Percentiles rank a stretch among this genome's conserved stretches.
phyloP scores from a whole-genome alignment of 179 eudicot genomes.

The Drosera spatulata region DNA sequence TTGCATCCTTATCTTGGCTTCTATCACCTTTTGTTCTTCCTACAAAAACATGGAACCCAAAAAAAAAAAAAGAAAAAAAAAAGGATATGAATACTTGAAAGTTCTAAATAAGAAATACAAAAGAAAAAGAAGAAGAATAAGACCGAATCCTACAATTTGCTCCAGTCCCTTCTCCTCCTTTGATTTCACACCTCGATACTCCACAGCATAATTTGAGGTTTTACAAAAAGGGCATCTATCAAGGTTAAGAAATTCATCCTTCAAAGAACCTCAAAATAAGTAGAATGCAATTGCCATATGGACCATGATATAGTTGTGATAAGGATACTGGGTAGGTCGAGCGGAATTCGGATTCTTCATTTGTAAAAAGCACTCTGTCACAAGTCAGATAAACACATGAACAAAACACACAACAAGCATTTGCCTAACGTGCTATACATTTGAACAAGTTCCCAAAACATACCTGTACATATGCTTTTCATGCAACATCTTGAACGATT shows the following conservation, averaged over 20 bases:
- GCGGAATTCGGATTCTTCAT: constrained; percentile 97
- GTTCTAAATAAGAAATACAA: neutral
- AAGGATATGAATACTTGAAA: neutral
- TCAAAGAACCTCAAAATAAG: constrained; percentile 7
- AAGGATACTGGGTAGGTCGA: constrained; percentile 98
- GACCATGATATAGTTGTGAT: neutral
- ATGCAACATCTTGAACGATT: constrained; percentile 95
- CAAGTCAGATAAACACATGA: constrained; percentile 6
- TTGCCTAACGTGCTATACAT: neutral
- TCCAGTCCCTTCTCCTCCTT: constrained; percentile 91
- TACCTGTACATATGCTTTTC: constrained; percentile 99
- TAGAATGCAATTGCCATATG: neutral
- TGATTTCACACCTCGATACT: constrained; percentile 85
- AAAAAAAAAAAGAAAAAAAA: constrained; percentile 1
- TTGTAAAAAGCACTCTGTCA: constrained; percentile 92
- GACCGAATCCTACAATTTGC: constrained; percentile 67
- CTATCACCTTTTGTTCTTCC: constrained; percentile 99
- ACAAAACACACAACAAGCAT: neutral
- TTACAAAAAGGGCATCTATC: constrained; percentile 95
- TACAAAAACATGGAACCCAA: constrained; percentile 14
- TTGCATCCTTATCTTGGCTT: constrained; percentile 97
- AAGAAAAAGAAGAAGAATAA: neutral
- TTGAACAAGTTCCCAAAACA: constrained; percentile 1
- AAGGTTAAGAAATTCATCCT: constrained; percentile 28
- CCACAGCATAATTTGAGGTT: constrained; percentile 91